Base-by-base conservation (phyloP, 2,329 filamentous ascomycete genomes). In the Ceratocystis destructans region DNA sequence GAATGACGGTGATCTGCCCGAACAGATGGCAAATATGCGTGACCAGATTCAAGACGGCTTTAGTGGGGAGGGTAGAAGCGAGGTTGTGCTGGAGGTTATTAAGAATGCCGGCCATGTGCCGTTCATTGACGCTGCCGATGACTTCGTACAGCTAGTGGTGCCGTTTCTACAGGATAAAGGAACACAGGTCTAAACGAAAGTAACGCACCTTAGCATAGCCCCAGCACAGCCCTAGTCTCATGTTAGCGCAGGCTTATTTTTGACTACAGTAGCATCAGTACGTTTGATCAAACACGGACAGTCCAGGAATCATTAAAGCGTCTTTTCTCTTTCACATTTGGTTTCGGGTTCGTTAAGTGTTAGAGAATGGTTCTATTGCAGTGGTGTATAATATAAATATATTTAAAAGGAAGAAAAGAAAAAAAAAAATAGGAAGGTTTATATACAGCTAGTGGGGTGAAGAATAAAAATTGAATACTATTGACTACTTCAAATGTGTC, bases 1-100 rank as follows among this genome's bases (percentile, higher is more conserved):
- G 67, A 76, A 77, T 41, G 77, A 78, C 68, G 75, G 75, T 6
- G 75, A 78, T 66, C 68, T 79, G 22, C 75, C 75, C 0, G 66
- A 72, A 64, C 72, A 71, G 17, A 79, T 79, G 77, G 67, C 71
- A 28, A 72, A 72, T 7, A 76, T 78, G 72, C 71, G 75, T 17
- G 70, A 71, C 8, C 71, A 72, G 53, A 72, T 79, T 25, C 72
- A 78, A 61, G 64, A 70, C 12, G 73, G 76, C 0, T 72, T 77
- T 25, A 67, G 68, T 5, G 69, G 63, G 0, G 71, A 68, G 8
- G 71, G 72, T 1, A 74, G 71, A 67, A 66, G 65, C 2, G 70
- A 66, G 6, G 72, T 76, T n/a, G 71, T 73, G 28, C 70, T 77
- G 1, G 71, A 72, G 44, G 67, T 77, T 10, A 73, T 79, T 28